These are phyloP conservation scores for Dianthus caryophyllus DNA, from an alignment of 148 eudicot genomes.

Conservation along the genomic window DNA sequence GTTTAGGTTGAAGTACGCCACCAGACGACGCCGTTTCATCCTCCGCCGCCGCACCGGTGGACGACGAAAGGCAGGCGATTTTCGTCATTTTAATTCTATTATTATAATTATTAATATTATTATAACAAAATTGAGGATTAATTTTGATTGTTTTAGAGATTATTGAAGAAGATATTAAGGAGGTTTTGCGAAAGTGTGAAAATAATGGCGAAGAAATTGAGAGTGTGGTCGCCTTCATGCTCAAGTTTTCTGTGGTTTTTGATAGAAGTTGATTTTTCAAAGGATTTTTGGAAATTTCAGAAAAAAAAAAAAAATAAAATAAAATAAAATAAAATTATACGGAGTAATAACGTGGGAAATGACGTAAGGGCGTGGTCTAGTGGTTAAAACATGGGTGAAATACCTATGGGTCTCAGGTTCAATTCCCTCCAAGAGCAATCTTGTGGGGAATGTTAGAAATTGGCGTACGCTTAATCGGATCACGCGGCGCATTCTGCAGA, in stretches of 20 bases:
- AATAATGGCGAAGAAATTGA: slow-evolving; percentile 1
- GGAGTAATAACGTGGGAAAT: too few relatives aligned
- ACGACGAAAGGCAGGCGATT: neutral
- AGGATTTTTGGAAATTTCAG: too few relatives aligned
- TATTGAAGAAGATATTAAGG: neutral
- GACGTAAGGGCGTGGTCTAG: too few relatives aligned
- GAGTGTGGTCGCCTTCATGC: neutral
- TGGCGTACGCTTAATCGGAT: too few relatives aligned
- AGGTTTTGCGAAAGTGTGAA: neutral
- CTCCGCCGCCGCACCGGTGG: neutral
- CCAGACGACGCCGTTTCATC: slow-evolving; percentile 10
- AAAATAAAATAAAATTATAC: too few relatives aligned
- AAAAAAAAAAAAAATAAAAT: too few relatives aligned
- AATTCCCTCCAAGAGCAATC: too few relatives aligned
- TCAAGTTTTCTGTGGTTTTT: neutral
- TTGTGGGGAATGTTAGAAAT: too few relatives aligned
- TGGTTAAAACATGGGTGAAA: too few relatives aligned
- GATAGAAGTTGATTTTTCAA: too few relatives aligned
- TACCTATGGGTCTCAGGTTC: too few relatives aligned
- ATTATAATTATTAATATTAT: neutral
- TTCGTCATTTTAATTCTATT: neutral
- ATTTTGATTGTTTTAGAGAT: neutral
- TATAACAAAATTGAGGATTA: neutral
- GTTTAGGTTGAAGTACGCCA: slow-evolving; percentile 22
- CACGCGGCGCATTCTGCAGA: too few relatives aligned